A percentile compares a stretch with the other conserved stretches of the same genome.
phyloP scores from a whole-genome alignment of 805 yeast genomes.

The Cyberlindnera euphorbiiphila region DNA sequence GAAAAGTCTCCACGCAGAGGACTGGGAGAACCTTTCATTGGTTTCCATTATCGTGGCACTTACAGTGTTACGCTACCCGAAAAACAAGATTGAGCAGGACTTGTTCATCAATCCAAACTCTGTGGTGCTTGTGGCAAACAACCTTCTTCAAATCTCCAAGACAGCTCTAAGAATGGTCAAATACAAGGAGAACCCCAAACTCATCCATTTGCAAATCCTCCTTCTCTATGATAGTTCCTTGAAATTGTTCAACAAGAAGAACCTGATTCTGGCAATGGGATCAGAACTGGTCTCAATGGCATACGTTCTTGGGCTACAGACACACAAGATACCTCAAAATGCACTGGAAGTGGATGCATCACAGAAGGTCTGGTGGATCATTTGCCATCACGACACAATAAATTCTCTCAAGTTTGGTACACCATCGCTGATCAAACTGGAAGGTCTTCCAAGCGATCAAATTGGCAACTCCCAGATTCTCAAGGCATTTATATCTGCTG shows the following conservation, averaged over 20 bases:
- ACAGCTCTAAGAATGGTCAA: conserved; percentile 14
- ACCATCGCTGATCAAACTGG: conserved; percentile 20
- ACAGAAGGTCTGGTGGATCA: conserved; percentile 24
- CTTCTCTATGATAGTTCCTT: conserved; percentile 17
- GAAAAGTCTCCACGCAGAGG: too few species aligned
- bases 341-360: conserved; percentile 18
- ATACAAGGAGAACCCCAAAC: conserved; percentile 20
- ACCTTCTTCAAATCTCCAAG: conserved; percentile 19
- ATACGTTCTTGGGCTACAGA: conserved; percentile 21
- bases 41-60: conserved; percentile 19
- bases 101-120: conserved; percentile 6
- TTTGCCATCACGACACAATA: conserved; percentile 21
- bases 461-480: conserved; percentile 18
- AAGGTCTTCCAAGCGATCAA: conserved; percentile 8
- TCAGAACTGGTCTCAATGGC: conserved; percentile 25
- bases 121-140: conserved; percentile 14
- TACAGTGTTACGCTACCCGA: conserved; percentile 18
- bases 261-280: conserved; percentile 17
- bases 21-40: conserved; percentile 21
- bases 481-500: conserved; percentile 25
- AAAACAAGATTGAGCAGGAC: conserved; percentile 5
- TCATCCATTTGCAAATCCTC: conserved; percentile 21
- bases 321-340: conserved; percentile 20
- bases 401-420: conserved; percentile 17
- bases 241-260: conserved; percentile 16